Evolutionary conservation across 2,329 filamentous ascomycete genomes (phyloP).

Genomic region (Aspergillus sergii): DNA sequence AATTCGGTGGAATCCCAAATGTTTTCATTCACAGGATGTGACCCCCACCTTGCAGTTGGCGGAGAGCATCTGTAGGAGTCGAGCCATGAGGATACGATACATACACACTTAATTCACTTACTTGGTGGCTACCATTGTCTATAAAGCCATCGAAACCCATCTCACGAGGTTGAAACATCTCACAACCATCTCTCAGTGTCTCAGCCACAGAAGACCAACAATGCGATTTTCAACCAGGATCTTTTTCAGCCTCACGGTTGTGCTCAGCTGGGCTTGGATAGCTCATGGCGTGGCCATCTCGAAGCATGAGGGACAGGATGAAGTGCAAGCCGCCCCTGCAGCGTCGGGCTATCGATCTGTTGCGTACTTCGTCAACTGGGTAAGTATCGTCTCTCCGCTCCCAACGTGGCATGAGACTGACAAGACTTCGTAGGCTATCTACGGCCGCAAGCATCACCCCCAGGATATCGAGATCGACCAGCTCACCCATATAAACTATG

Average conservation of each 20-base stretch:
- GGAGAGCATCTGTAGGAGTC: neutral
- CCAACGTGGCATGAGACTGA: too few species aligned
- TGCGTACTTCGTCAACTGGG: slow-evolving; percentile 1
- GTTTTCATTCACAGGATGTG: neutral
- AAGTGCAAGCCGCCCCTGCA: neutral
- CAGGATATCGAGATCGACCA: slow-evolving; percentile 79
- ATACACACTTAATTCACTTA: neutral
- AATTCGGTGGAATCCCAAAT: too few species aligned
- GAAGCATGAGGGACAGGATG: neutral
- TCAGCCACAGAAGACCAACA: neutral
- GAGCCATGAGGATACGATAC: neutral
- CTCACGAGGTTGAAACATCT: neutral
- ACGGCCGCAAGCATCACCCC: slow-evolving; percentile 80
- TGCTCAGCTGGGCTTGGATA: neutral
- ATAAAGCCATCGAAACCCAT: neutral
- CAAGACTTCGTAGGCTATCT: slow-evolving; percentile 66
- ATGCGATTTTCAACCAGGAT: neutral
- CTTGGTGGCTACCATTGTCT: neutral
- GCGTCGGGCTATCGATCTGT: neutral
- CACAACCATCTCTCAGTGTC: neutral
- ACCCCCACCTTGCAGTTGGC: neutral
- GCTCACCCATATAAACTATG: slow-evolving; percentile 86
- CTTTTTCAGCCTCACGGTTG: neutral
- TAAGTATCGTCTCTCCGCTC: neutral
- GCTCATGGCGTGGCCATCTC: neutral